Evolutionary conservation across 257 asterid species (phyloP).

Genomic region (Cruciata laevipes): DNA sequence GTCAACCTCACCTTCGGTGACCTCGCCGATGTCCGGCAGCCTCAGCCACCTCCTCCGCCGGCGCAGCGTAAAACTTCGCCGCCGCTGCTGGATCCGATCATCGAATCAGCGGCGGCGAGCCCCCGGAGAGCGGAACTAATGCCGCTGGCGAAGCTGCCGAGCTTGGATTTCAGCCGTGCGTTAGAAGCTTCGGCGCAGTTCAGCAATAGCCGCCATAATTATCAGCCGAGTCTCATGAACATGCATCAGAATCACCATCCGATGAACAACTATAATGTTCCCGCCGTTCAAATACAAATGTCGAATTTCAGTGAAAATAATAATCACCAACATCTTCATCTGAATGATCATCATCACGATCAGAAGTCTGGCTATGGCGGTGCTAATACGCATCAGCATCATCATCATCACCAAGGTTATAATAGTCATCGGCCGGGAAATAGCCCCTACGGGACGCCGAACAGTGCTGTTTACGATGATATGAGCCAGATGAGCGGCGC

Average conservation of each 20-base stretch:
- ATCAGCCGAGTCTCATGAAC: neutral
- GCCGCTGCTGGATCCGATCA: slow-evolving; percentile 10
- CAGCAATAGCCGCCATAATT: slow-evolving; percentile 11
- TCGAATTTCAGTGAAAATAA: neutral
- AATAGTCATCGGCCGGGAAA: slow-evolving; percentile 3
- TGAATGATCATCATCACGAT: slow-evolving; percentile 4
- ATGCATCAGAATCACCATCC: slow-evolving; percentile 11
- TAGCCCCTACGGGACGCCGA: slow-evolving; percentile 17
- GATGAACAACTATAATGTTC: neutral
- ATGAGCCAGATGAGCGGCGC: slow-evolving; percentile 44
- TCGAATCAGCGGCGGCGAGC: slow-evolving; percentile 7
- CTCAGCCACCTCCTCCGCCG: neutral
- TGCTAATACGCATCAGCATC: neutral
- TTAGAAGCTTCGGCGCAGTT: slow-evolving; percentile 32
- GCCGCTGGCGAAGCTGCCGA: slow-evolving; percentile 42
- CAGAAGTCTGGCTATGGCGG: slow-evolving; percentile 2
- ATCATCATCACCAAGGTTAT: neutral
- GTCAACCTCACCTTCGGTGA: slow-evolving; percentile 81
- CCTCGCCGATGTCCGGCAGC: slow-evolving; percentile 37
- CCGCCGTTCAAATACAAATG: neutral
- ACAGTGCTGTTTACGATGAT: slow-evolving; percentile 38
- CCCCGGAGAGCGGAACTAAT: slow-evolving; percentile 12
- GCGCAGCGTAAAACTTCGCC: slow-evolving; percentile 15
- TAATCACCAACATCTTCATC: neutral
- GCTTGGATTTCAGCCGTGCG: slow-evolving; percentile 59